Base-by-base conservation (phyloP, 257 asterid genomes). In the Jacaranda copaia region DNA sequence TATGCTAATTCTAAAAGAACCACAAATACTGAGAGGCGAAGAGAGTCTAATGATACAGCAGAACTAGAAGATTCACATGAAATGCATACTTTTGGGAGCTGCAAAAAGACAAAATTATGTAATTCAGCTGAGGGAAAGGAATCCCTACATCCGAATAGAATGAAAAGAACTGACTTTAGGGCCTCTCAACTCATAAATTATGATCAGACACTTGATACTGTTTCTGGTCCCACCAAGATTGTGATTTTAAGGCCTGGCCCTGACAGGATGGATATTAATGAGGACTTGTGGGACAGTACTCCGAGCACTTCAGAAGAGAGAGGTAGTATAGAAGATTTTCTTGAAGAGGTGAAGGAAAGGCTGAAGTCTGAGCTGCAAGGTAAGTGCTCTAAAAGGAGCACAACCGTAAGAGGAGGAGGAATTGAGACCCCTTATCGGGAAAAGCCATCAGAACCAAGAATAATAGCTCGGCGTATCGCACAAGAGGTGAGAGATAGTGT, bases 261-360 rank as follows among this genome's bases (percentile, higher is more conserved):
- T 38, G 96, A 91, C 61, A 83, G 86, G 76, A 72, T 81, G 55
- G 82, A 82, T 64, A 75, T 81, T 70, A 76, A 40, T 14, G 92
- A 88, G 52, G 89, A 87, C 65, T 89, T 93, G 1, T 91, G 96
- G 93, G 83, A 77, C 78, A 93, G 86, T 87, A 85, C 98, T 64
- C 97, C 98, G 3, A 87, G 96, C 56, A 76, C 85, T 77, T 91
- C 97, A 7, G 95, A 76, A 82, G 98, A 72, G 68, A 78, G 87
- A 68, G 93, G 86, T 80, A 89, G 86, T 39, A 90, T 96, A 65
- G 93, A 89, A 83, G 94, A 90, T 68, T 96, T 96, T 78, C 99
- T 96, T 25, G 89, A 86, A 79, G 97, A 96, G 85, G 99, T 96
- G 68, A 96, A 91, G 88, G 97, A 90, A 85, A 90, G 97, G 82